These are phyloP conservation scores for Wallemia ichthyophaga DNA, from an alignment of 1,284 basidiomycete genomes.

Conservation along the genomic window DNA sequence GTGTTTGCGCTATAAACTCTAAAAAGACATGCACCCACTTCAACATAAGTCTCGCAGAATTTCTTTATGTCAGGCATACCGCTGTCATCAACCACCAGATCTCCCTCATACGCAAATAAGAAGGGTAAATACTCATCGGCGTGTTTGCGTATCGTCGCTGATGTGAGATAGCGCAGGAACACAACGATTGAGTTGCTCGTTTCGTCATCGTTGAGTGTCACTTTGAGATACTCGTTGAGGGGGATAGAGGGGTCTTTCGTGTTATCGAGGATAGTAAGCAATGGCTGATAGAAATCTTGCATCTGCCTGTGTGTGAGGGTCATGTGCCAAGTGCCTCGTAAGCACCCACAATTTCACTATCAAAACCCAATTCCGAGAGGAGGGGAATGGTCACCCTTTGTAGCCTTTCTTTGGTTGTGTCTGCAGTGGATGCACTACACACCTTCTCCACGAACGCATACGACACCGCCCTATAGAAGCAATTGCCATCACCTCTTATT, in stretches of 20 bases:
- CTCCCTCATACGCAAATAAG: slow-evolving; percentile 3
- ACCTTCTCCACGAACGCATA: neutral
- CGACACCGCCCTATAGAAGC: neutral
- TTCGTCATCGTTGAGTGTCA: neutral
- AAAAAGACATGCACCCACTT: neutral
- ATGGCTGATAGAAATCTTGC: slow-evolving; percentile 2
- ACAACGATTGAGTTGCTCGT: slow-evolving; percentile 2
- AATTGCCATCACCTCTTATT: neutral
- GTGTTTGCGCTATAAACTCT: neutral
- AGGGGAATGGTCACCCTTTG: neutral
- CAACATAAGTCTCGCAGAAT: slow-evolving; percentile 2
- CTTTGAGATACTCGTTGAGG: neutral
- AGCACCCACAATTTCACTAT: slow-evolving; percentile 2
- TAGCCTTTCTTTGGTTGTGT: neutral
- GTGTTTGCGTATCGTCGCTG: neutral
- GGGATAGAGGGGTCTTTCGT: neutral
- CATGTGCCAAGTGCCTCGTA: no score
- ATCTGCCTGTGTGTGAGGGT: no score
- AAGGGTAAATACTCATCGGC: slow-evolving; percentile 4
- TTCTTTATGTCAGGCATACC: slow-evolving; percentile 1
- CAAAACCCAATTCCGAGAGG: neutral
- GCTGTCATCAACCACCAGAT: neutral
- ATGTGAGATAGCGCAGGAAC: slow-evolving; percentile 2
- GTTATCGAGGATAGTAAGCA: neutral
- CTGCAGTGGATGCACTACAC: neutral